Evolutionary conservation across 345 rosid species (phyloP).

Genomic region (Orychophragmus violaceus): DNA sequence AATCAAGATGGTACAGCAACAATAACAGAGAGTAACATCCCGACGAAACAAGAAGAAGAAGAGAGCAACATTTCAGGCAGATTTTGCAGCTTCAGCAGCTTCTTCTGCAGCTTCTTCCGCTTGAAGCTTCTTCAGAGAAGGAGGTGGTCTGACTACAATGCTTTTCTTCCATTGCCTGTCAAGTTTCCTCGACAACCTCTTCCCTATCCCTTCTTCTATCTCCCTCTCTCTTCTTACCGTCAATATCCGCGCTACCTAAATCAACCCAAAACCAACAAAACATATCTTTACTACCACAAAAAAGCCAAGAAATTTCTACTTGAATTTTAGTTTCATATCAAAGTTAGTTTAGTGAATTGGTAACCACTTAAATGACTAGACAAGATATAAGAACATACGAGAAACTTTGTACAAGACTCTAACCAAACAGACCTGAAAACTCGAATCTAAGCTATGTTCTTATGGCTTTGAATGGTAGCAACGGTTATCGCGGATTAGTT

Average conservation of each 20-base stretch:
- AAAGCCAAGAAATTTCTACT: background rate
- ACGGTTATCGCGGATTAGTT: too few relatives aligned
- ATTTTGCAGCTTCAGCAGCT: slow-evolving; percentile 59
- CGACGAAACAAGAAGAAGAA: background rate
- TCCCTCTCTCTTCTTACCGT: slow-evolving; percentile 89
- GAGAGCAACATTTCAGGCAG: slow-evolving; percentile 6
- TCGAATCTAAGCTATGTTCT: background rate
- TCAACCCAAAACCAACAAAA: slow-evolving; percentile 6
- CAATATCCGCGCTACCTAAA: slow-evolving; percentile 69
- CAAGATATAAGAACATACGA: too few relatives aligned
- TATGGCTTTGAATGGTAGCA: too few relatives aligned
- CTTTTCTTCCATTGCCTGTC: slow-evolving; percentile 87
- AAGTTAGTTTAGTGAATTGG: background rate
- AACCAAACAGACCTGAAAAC: background rate
- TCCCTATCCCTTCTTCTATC: slow-evolving; percentile 74
- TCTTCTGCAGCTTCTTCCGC: slow-evolving; percentile 85
- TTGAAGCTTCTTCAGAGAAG: slow-evolving; percentile 62
- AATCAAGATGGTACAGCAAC: background rate
- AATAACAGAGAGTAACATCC: background rate
- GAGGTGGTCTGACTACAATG: slow-evolving; percentile 79
- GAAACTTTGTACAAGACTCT: background rate
- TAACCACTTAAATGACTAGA: background rate
- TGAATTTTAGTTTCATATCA: too few relatives aligned
- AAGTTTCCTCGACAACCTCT: slow-evolving; percentile 82
- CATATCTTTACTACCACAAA: background rate